Evolutionary conservation across 345 rosid species (phyloP).

Genomic region (Populus deltoides): DNA sequence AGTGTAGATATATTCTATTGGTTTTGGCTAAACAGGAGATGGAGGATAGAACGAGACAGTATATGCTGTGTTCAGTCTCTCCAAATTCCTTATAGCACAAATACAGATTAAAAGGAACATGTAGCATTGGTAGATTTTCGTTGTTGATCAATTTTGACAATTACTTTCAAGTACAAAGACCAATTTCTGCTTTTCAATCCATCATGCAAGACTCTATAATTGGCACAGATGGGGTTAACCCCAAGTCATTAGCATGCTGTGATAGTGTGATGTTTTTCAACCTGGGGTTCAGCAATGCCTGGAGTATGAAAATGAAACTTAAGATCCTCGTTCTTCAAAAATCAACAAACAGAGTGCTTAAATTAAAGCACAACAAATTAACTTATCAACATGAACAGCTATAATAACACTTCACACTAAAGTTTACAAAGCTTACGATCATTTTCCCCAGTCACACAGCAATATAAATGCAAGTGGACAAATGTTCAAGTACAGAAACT

Average conservation of each 20-base stretch:
- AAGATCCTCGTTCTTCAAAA: conserved; percentile 6
- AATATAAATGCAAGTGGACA: conserved; percentile 6
- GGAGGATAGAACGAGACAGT: neutral
- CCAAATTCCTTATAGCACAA: neutral
- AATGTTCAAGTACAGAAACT: conserved; percentile 17
- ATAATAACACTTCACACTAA: conserved; percentile 17
- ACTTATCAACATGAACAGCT: conserved; percentile 18
- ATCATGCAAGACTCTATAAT: neutral
- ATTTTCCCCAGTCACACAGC: conserved; percentile 17
- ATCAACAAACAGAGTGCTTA: conserved; percentile 11
- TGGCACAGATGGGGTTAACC: neutral
- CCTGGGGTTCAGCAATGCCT: neutral
- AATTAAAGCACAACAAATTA: conserved; percentile 1
- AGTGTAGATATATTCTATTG: neutral
- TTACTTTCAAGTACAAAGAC: neutral
- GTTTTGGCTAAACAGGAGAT: neutral
- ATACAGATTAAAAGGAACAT: neutral
- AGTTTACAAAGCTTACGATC: conserved; percentile 19
- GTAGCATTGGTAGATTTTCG: neutral
- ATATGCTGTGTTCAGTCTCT: neutral
- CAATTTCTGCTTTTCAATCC: neutral
- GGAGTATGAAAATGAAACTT: neutral
- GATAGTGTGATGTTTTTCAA: neutral
- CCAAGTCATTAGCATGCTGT: neutral
- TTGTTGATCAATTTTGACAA: neutral